phyloP scores from a whole-genome alignment of 1,284 basidiomycete genomes.

The Austroboletus niveus region DNA sequence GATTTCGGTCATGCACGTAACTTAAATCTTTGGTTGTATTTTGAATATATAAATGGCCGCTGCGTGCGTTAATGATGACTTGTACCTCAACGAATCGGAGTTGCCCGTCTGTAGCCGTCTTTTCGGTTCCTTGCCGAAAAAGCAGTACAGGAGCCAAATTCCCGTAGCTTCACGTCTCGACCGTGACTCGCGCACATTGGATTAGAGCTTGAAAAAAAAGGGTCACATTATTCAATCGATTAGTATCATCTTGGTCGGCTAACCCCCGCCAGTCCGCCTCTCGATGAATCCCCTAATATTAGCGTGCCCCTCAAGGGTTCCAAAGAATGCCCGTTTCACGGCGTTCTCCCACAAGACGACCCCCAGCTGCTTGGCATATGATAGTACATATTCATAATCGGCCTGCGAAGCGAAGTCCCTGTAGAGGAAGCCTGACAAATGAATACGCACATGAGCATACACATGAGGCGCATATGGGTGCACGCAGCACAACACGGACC shows the following conservation, averaged over 20 bases:
- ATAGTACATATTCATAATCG: conserved; percentile 85
- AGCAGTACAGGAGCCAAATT: background rate
- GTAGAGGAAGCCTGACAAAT: conserved; percentile 75
- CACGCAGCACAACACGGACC: conserved; percentile 46
- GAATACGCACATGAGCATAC: conserved; percentile 14
- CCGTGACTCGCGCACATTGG: too few species aligned
- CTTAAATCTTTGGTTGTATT: conserved; percentile 3
- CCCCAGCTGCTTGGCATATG: conserved; percentile 81
- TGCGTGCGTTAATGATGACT: conserved; percentile 16
- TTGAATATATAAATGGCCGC: conserved; percentile 10
- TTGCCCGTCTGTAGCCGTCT: background rate
- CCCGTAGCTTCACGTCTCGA: too few species aligned
- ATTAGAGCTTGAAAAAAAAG: too few species aligned
- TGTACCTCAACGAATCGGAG: conserved; percentile 7
- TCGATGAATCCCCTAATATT: conserved; percentile 81
- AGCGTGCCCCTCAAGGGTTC: conserved; percentile 74
- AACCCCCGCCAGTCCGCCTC: conserved; percentile 47
- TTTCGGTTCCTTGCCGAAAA: conserved; percentile 2
- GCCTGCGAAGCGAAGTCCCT: conserved; percentile 82
- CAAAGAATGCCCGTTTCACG: conserved; percentile 78
- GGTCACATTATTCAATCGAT: too few species aligned
- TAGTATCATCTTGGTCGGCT: conserved; percentile 1
- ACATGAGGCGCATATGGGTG: conserved; percentile 3
- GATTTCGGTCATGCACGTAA: conserved; percentile 8
- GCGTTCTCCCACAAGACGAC: conserved; percentile 80